Conservation (phyloP, 1,139 yeast genomes). For the Blastobotrys indianensis region DNA sequence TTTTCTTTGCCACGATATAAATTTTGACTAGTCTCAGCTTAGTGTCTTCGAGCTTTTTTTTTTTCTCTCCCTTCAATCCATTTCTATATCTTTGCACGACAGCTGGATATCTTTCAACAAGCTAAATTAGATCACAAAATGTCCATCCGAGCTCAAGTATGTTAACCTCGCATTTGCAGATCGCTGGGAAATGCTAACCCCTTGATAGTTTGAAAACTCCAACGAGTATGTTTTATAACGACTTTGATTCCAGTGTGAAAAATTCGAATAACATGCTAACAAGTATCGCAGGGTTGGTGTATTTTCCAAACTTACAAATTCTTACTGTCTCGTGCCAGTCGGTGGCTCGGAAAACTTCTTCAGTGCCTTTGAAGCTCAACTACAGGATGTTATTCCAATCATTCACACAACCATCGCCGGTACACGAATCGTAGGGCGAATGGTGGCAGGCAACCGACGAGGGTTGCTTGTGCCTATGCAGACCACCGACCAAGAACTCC, state of each 20-base stretch:
- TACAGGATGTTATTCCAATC: conserved; percentile 94
- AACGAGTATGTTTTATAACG: conserved; percentile 50
- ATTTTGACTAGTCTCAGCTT: not conserved
- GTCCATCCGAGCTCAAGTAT: conserved; percentile 26
- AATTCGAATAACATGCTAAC: conserved; percentile 1
- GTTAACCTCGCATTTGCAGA: conserved; percentile 5
- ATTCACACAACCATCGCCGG: conserved; percentile 98
- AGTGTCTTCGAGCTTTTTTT: not conserved
- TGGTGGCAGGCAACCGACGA: conserved; percentile 98
- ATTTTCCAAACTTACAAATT: conserved; percentile 91
- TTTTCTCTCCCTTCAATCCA: not conserved
- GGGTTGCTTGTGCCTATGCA: conserved; percentile 96
- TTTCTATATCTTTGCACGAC: not conserved
- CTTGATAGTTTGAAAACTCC: conserved; percentile 75
- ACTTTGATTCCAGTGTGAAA: not conserved
- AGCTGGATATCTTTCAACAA: not conserved
- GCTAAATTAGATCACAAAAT: conserved; percentile 9
- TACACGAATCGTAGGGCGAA: conserved; percentile 94
- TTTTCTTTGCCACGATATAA: not conserved
- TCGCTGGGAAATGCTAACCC: conserved; percentile 3
- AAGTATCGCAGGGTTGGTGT: conserved; percentile 62
- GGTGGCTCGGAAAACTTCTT: conserved; percentile 98
- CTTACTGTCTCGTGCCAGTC: conserved; percentile 92
- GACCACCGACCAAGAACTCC: conserved; percentile 98
- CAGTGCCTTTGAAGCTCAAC: conserved; percentile 93